These are phyloP conservation scores for Phytopythium boreale DNA, from an alignment of 352 stramenopile species.

Conservation along the genomic window DNA sequence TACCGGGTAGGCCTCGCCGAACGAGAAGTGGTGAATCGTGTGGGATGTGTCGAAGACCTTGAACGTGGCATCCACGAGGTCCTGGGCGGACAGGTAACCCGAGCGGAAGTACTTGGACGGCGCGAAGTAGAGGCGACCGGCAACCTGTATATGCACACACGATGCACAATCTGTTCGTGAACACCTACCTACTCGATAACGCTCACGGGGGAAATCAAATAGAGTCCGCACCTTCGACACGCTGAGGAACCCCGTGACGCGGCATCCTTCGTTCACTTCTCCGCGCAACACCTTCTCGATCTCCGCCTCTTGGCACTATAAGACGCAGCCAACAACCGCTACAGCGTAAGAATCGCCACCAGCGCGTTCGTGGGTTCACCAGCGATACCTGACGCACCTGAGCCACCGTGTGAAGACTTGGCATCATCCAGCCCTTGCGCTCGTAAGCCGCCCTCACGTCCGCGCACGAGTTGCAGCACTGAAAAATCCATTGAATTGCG, in stretches of 20 bases:
- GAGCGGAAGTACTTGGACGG: slow-evolving; percentile 81
- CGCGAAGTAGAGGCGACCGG: slow-evolving; percentile 78
- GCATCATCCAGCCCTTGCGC: slow-evolving; percentile 71
- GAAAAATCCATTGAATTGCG: neutral
- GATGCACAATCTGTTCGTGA: no score
- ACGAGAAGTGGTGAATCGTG: slow-evolving; percentile 61
- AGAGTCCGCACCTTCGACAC: slow-evolving; percentile 60
- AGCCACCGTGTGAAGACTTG: slow-evolving; percentile 69
- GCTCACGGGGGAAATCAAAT: neutral
- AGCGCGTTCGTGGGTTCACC: neutral
- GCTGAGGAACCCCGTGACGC: slow-evolving; percentile 65
- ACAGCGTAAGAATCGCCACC: neutral
- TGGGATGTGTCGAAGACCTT: slow-evolving; percentile 76
- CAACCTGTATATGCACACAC: slow-evolving; percentile 31
- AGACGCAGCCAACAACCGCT: neutral
- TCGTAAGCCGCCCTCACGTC: slow-evolving; percentile 62
- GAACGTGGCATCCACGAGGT: slow-evolving; percentile 66
- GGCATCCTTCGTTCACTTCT: slow-evolving; percentile 74
- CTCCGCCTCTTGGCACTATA: slow-evolving; percentile 68
- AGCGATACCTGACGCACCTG: slow-evolving; percentile 28
- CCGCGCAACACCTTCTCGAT: slow-evolving; percentile 76
- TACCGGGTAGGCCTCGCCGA: slow-evolving; percentile 75
- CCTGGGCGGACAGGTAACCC: slow-evolving; percentile 63
- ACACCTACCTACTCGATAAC: neutral
- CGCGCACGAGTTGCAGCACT: slow-evolving; percentile 73